A percentile compares a stretch with the other conserved stretches of the same genome.
Evolutionary conservation across 768 basidiomycete species (phyloP).

Genomic region (Pleurotus giganteus): DNA sequence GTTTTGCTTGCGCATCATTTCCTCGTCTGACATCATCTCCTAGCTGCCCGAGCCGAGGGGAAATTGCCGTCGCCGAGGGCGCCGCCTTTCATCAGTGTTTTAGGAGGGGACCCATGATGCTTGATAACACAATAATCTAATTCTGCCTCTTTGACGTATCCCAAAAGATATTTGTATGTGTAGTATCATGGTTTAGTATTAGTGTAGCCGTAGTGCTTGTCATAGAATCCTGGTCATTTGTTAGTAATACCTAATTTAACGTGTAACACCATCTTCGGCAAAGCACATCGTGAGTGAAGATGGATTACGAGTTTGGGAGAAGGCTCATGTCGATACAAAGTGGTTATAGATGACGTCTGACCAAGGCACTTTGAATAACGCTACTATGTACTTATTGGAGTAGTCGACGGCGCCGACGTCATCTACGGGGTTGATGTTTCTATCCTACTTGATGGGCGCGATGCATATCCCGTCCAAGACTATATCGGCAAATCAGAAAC

Average conservation of each 20-base stretch:
- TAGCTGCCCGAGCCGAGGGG: constrained; percentile 55
- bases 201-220: constrained; percentile 5
- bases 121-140: too few species aligned
- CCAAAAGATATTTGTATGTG: constrained; percentile 6
- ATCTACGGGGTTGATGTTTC: constrained; percentile 39
- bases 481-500: constrained; percentile 26
- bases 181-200: constrained; percentile 6
- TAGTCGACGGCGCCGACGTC: neutral
- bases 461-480: constrained; percentile 97
- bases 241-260: neutral
- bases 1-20: neutral
- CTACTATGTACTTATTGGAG: neutral
- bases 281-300: neutral
- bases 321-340: too few species aligned
- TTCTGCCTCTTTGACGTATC: too few species aligned
- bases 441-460: constrained; percentile 71
- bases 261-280: neutral
- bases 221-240: neutral
- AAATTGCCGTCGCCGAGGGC: constrained; percentile 42
- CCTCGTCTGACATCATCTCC: constrained; percentile 9
- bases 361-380: too few species aligned
- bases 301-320: too few species aligned
- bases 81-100: constrained; percentile 69
- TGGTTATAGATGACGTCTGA: too few species aligned
- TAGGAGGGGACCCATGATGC: constrained; percentile 39